Conservation (phyloP, 495 filamentous ascomycete species). For the Hyaloscypha hepaticicola region DNA sequence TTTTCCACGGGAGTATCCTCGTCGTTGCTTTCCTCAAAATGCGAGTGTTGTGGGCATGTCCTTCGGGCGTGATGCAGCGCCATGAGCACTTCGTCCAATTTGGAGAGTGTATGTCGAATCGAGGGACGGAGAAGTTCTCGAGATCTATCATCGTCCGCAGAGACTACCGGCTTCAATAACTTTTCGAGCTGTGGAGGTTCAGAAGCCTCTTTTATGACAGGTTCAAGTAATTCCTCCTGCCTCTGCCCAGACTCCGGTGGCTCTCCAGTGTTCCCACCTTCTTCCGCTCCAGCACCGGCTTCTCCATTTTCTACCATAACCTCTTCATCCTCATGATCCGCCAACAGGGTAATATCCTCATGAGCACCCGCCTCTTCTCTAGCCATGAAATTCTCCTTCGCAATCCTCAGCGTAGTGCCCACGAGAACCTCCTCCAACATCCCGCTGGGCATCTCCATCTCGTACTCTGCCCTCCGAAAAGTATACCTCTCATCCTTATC, state of each 20-base stretch:
- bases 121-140: slow-evolving; percentile 59
- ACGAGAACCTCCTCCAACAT: slow-evolving; percentile 66
- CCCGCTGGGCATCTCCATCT: slow-evolving; percentile 49
- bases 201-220: neutral
- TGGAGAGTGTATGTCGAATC: slow-evolving; percentile 59
- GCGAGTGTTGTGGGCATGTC: slow-evolving; percentile 38
- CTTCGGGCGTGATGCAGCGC: slow-evolving; percentile 64
- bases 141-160: slow-evolving; percentile 64
- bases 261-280: neutral
- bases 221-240: neutral
- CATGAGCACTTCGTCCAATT: slow-evolving; percentile 64
- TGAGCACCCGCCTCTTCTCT: neutral
- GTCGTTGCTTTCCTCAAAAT: slow-evolving; percentile 31
- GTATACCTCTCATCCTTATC: slow-evolving; percentile 49
- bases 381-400: neutral
- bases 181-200: neutral
- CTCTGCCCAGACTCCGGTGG: neutral
- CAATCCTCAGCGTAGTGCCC: slow-evolving; percentile 45
- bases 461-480: slow-evolving; percentile 40
- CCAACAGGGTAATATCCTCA: neutral
- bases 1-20: slow-evolving; percentile 19
- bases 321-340: neutral
- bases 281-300: neutral
- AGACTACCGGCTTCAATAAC: slow-evolving; percentile 40
- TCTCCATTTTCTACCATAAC: neutral